Evolutionary conservation across 352 stramenopile species (phyloP).

Genomic region (Phytophthora pseudosyringae): DNA sequence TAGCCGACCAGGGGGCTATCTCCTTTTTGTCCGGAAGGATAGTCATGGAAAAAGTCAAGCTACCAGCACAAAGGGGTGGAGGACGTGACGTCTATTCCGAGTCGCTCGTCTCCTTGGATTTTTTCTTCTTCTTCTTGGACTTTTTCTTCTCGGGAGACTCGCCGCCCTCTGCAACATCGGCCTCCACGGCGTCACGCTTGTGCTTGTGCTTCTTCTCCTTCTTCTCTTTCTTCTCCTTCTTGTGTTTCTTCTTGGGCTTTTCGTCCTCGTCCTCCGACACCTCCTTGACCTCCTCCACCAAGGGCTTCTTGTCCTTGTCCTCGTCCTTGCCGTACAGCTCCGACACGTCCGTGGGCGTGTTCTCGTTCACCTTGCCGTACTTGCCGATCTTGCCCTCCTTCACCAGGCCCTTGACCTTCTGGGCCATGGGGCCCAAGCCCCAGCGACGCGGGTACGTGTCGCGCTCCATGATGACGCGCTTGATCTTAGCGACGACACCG

Average conservation of each 20-base stretch:
- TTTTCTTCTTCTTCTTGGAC: conserved; percentile 91
- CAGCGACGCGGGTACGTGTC: conserved; percentile 99
- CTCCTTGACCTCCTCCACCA: conserved; percentile 70
- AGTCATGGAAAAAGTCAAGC: conserved; percentile 37
- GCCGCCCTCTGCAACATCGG: conserved; percentile 48
- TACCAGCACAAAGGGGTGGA: conserved; percentile 7
- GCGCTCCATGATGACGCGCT: conserved; percentile 99
- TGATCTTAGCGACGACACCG: conserved; percentile 99
- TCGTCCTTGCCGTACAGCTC: conserved; percentile 74
- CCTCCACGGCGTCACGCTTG: conserved; percentile 70
- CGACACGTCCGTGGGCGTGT: conserved; percentile 78
- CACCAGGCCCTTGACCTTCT: conserved; percentile 99
- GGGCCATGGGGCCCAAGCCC: conserved; percentile 98
- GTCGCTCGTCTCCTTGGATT: conserved; percentile 72
- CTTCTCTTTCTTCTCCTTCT: conserved; percentile 75
- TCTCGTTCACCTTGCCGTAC: conserved; percentile 90
- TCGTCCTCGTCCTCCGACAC: conserved; percentile 55
- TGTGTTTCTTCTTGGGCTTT: conserved; percentile 67
- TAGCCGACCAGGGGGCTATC: conserved; percentile 20
- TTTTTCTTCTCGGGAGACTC: conserved; percentile 88
- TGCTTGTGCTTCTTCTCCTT: conserved; percentile 86
- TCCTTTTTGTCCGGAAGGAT: conserved; percentile 34
- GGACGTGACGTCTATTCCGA: conserved; percentile 61
- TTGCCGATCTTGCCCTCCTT: conserved; percentile 93
- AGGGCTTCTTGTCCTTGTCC: conserved; percentile 53